phyloP scores from a whole-genome alignment of 148 eudicot genomes.

The Silene uniflora region DNA sequence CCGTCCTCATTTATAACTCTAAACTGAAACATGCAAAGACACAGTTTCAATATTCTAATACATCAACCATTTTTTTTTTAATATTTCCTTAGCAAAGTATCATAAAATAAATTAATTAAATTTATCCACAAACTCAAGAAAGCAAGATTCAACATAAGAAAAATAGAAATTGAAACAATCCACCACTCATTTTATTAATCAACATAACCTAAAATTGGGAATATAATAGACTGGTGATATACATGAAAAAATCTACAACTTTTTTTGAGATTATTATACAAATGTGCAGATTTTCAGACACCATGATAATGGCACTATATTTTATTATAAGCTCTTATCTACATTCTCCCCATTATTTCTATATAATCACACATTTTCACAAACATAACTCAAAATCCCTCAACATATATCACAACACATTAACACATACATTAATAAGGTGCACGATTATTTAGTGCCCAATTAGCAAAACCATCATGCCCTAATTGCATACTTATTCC shows the following conservation, averaged over 20 bases:
- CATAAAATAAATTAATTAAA: background rate
- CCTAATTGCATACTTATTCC: conserved; percentile 23
- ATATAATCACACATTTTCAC: conserved; percentile 16
- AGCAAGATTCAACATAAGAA: background rate
- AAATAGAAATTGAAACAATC: background rate
- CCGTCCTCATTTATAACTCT: too few species aligned
- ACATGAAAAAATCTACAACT: background rate
- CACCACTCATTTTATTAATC: conserved; percentile 5
- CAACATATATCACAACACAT: too few species aligned
- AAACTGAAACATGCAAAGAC: background rate
- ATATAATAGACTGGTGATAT: background rate
- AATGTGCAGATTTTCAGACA: background rate
- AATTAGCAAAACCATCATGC: conserved; percentile 20
- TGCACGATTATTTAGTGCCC: conserved; percentile 14
- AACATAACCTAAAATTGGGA: background rate
- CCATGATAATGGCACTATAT: background rate
- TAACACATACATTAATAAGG: background rate
- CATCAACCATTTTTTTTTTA: background rate
- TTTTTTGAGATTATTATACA: background rate
- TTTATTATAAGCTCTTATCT: background rate
- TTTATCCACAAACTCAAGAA: background rate
- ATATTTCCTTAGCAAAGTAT: too few species aligned
- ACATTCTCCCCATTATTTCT: background rate
- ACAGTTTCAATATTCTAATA: background rate
- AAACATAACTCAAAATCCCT: conserved; percentile 1